Evolutionary conservation across 768 basidiomycete genomes (phyloP).

Genomic region (Candolleomyces aberdarensis): DNA sequence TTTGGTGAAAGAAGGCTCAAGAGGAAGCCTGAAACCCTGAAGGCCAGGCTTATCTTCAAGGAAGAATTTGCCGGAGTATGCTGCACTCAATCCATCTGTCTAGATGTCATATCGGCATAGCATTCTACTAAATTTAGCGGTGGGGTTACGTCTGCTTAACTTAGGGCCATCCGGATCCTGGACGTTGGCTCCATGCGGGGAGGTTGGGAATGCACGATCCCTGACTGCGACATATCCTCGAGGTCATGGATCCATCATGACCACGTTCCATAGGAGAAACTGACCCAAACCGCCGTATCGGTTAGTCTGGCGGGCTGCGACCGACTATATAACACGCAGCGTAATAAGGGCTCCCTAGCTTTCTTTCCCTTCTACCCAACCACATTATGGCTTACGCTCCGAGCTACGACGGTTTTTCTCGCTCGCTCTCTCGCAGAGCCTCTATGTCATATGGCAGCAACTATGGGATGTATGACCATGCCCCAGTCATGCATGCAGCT

Average conservation of each 20-base stretch:
- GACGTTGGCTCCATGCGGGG: background rate
- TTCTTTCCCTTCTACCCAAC: background rate
- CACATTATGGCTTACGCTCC: slow-evolving; percentile 16
- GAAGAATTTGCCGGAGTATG: no score
- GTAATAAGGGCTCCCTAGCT: background rate
- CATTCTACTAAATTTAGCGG: no score
- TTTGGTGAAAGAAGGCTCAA: no score
- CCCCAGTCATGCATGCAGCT: slow-evolving; percentile 35
- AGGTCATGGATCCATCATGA: background rate
- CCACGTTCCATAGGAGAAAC: background rate
- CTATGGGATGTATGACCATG: slow-evolving; percentile 38
- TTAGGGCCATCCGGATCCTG: background rate
- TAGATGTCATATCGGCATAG: no score
- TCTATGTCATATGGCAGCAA: slow-evolving; percentile 34
- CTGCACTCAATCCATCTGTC: no score
- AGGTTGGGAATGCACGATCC: background rate
- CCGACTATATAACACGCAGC: slow-evolving; percentile 2
- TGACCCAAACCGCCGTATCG: background rate
- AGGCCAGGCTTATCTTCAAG: no score
- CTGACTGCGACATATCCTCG: background rate
- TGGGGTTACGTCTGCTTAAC: no score
- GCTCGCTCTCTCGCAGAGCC: slow-evolving; percentile 35
- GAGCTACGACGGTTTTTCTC: slow-evolving; percentile 22
- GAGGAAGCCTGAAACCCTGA: no score
- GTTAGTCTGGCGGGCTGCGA: background rate